Base-by-base conservation (phyloP, 2,329 filamentous ascomycete species). In the Gaeumannomyces sp. region DNA sequence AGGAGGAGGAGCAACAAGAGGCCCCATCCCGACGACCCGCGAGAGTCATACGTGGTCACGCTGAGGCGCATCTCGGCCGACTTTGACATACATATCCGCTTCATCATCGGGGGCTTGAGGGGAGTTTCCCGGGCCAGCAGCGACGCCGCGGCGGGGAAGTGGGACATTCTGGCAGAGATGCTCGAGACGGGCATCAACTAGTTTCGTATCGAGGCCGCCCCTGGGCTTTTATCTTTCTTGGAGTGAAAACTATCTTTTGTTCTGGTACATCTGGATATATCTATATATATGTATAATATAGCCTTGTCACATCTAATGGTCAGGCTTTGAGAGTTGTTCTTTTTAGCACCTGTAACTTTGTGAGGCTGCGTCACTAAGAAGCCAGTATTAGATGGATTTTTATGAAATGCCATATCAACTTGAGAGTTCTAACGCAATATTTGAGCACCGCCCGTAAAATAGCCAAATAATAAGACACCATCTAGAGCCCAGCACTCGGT, bases 141-240 rank as follows among this genome's bases (percentile, higher is more conserved):
- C 64, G 72, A 75, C 19, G 78, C 80, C 57, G 76, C 82, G 71
- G 72, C 84, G 14, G 66, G 66, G 38, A 85, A 88, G 73, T 94
- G 93, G 90, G 91, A 95, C 75, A 86, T 90, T 66, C 74, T 97
- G 66, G 92, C 90, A 0, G 92, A 96, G 74, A 90, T 89, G 79
- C 75, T 96, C 59, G 89, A 93, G 70, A 81, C 81, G 71, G 77
- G 79, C 58, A 68, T 75, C 25, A 38, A 33, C 4, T 61, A 25
- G 14, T 33, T 19, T 45, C 8, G n/a, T 4, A 19, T 3, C 33
- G 19, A 16, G 22, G 10, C 31, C n/a, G 29, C 11, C 7, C 25
- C 13, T 22, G 10, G 8, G 7, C 31, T 11, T 25, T 53, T 4
- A n/a, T 53, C 6, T 11, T 53, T 53, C 6, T 16, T 31, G n/a